Evolutionary conservation across 768 basidiomycete genomes (phyloP).

Genomic region (Leccinum rimulosum): DNA sequence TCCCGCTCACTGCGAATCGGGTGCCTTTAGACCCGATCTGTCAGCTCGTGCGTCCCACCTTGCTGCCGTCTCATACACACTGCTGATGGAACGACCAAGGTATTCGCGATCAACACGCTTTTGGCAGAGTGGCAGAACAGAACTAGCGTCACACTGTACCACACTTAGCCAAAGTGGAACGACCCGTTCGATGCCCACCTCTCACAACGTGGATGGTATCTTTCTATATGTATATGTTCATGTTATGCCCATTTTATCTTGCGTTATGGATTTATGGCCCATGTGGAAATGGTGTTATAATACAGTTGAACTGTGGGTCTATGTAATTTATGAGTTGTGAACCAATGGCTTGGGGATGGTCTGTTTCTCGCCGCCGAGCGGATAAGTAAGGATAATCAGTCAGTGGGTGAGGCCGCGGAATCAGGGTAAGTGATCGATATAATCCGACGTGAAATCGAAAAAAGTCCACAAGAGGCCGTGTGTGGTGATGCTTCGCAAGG

Average conservation of each 20-base stretch:
- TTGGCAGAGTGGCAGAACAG: conserved; percentile 7
- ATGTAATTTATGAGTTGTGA: conserved; percentile 13
- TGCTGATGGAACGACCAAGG: conserved; percentile 11
- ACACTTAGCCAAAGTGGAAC: not conserved
- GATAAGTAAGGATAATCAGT: conserved; percentile 13
- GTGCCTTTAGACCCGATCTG: conserved; percentile 11
- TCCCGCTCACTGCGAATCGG: conserved; percentile 2
- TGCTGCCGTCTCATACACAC: not conserved
- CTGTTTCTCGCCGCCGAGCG: conserved; percentile 4
- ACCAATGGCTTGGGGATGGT: conserved; percentile 3
- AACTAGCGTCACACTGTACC: conserved; percentile 5
- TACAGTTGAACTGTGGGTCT: conserved; percentile 24
- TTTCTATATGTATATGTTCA: conserved; percentile 4
- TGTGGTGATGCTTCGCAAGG: conserved; percentile 86
- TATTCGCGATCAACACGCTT: conserved; percentile 11
- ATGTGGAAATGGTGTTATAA: conserved; percentile 17
- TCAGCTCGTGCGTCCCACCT: conserved; percentile 15
- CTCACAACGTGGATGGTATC: not conserved
- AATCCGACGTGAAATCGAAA: conserved; percentile 75
- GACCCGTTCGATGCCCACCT: not conserved
- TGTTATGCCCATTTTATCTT: conserved; percentile 4
- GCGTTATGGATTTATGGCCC: conserved; percentile 10
- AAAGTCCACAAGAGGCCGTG: conserved; percentile 94
- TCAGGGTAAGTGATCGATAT: conserved; percentile 62
- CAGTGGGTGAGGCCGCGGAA: conserved; percentile 4